A percentile compares a stretch with the other conserved stretches of the same genome.
Evolutionary conservation across 345 rosid species (phyloP).

Genomic region (Gossypium anomalum): DNA sequence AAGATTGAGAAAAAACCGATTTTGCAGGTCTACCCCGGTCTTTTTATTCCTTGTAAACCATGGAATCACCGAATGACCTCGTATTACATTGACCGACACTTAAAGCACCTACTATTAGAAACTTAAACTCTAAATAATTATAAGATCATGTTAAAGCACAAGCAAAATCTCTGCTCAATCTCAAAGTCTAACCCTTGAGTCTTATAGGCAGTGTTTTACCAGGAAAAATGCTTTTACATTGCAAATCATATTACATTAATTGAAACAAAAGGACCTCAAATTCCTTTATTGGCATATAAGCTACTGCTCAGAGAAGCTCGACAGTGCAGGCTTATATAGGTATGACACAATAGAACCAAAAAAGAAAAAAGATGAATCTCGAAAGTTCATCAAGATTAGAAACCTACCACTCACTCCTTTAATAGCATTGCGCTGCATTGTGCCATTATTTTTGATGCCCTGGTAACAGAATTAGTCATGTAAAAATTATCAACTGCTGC

Average conservation of each 20-base stretch:
- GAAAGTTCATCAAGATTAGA: slow-evolving; percentile 24
- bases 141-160: too few species aligned
- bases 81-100: too few species aligned
- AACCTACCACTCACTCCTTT: slow-evolving; percentile 54
- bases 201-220: too few species aligned
- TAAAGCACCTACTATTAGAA: too few species aligned
- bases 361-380: slow-evolving; percentile 9
- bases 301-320: slow-evolving; percentile 17
- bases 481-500: slow-evolving; percentile 69
- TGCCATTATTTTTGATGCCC: slow-evolving; percentile 98
- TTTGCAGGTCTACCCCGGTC: too few species aligned
- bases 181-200: too few species aligned
- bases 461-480: slow-evolving; percentile 89
- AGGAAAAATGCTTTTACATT: slow-evolving; percentile 20
- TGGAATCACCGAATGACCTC: too few species aligned
- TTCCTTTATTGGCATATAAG: slow-evolving; percentile 32
- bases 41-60: too few species aligned
- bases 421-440: slow-evolving; percentile 78
- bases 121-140: too few species aligned
- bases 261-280: slow-evolving; percentile 16
- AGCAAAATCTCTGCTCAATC: too few species aligned
- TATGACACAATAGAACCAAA: not conserved
- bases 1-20: too few species aligned
- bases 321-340: slow-evolving; percentile 16
- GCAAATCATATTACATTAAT: slow-evolving; percentile 10